These are phyloP conservation scores for Eutrema japonicum DNA, from an alignment of 345 rosid species.

Conservation along the genomic window DNA sequence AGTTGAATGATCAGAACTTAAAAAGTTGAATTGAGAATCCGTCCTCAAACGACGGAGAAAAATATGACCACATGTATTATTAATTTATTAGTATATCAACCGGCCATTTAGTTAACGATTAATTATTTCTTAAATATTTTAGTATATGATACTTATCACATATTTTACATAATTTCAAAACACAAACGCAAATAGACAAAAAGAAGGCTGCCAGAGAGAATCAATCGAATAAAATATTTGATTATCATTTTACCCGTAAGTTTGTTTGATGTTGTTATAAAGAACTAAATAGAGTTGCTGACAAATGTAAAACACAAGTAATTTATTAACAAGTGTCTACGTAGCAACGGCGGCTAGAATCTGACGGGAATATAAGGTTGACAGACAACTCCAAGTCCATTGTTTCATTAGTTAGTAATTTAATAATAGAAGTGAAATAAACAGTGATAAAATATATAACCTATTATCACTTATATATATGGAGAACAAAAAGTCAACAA, in stretches of 20 bases:
- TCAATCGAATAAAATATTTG: background rate
- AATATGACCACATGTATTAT: background rate
- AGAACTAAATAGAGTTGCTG: background rate
- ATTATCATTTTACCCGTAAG: background rate
- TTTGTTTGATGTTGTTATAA: background rate
- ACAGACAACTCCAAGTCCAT: too few relatives aligned
- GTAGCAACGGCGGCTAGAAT: too few relatives aligned
- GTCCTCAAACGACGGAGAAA: background rate
- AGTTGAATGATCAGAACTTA: background rate
- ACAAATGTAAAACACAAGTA: background rate
- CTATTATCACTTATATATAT: too few relatives aligned
- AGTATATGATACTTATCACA: background rate
- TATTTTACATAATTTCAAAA: background rate
- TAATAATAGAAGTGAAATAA: too few relatives aligned
- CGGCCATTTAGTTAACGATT: background rate
- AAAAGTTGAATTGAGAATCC: slow-evolving; percentile 1
- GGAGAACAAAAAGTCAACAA: too few relatives aligned
- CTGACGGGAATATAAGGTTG: too few relatives aligned
- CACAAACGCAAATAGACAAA: background rate
- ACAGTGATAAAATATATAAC: too few relatives aligned
- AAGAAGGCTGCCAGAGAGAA: background rate
- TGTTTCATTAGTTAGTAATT: too few relatives aligned
- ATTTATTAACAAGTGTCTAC: too few relatives aligned
- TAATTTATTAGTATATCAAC: background rate
- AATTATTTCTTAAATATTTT: background rate